A percentile compares a stretch with the other conserved stretches of the same genome.
phyloP scores from a whole-genome alignment of 768 basidiomycete genomes.

The Suillus hirtellus region DNA sequence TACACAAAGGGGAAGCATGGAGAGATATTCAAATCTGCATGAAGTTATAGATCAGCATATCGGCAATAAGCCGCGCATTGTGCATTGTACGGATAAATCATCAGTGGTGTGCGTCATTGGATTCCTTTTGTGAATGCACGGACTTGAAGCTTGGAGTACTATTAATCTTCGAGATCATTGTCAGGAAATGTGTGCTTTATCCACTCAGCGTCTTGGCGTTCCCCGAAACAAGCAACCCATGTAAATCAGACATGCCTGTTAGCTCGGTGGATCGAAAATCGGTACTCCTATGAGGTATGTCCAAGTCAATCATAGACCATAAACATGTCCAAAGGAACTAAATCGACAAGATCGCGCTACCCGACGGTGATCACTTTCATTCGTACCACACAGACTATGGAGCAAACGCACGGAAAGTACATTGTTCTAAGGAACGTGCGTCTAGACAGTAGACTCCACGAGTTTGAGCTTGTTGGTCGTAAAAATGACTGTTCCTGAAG shows the following conservation, averaged over 20 bases:
- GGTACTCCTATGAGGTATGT: neutral
- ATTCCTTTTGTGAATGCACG: neutral
- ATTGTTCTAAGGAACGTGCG: neutral
- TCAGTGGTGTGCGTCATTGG: neutral
- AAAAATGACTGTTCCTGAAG: neutral
- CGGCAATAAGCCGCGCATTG: neutral
- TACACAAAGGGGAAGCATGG: constrained; percentile 58
- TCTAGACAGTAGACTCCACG: neutral
- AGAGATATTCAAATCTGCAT: constrained; percentile 29
- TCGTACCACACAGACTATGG: neutral
- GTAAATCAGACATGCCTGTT: neutral
- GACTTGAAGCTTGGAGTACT: neutral
- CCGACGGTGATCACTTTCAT: neutral
- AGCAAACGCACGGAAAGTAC: neutral
- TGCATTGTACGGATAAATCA: constrained; percentile 1
- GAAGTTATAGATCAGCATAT: neutral
- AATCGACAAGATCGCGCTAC: no score
- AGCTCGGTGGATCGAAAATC: neutral
- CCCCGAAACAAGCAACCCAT: neutral
- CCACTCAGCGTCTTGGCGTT: neutral
- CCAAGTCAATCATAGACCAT: neutral
- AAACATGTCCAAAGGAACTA: neutral
- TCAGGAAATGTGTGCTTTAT: neutral
- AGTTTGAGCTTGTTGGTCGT: neutral
- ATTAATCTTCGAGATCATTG: neutral